Evolutionary conservation across 371 early-diverging fungal species (phyloP).

Genomic region (Syncephalastrum sp.): DNA sequence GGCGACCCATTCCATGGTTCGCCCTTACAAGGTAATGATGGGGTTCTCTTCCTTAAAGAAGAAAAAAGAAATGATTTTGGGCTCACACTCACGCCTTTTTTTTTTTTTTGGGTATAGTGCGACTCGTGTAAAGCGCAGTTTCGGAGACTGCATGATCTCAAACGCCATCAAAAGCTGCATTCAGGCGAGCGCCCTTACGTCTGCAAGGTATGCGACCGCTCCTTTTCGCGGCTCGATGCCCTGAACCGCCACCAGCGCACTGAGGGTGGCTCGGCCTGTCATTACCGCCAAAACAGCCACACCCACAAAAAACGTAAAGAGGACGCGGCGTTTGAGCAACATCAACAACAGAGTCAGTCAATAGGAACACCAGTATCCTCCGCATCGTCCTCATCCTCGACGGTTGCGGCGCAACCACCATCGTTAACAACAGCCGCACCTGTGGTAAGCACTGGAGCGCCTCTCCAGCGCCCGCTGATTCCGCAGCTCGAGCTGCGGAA

Average conservation of each 20-base stretch:
- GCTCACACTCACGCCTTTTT: background rate
- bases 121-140: conserved; percentile 41
- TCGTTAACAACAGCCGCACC: background rate
- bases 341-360: background rate
- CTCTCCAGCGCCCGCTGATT: conserved; percentile 3
- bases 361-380: background rate
- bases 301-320: background rate
- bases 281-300: conserved; percentile 11
- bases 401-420: background rate
- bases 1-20: conserved; percentile 42
- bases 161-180: conserved; percentile 62
- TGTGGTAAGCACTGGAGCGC: background rate
- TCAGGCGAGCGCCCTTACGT: conserved; percentile 62
- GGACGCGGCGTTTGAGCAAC: conserved; percentile 6
- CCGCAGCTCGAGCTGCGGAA: conserved; percentile 11
- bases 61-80: background rate
- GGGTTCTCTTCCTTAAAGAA: conserved; percentile 3
- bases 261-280: conserved; percentile 45
- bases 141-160: conserved; percentile 61
- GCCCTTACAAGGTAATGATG: conserved; percentile 39
- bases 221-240: conserved; percentile 71
- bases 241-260: conserved; percentile 67
- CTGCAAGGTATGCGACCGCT: conserved; percentile 54
- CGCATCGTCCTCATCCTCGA: background rate
- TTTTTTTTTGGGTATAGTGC: conserved; percentile 40